Base-by-base conservation (phyloP, 441 rosid species). In the Flueggea neowawraea region DNA sequence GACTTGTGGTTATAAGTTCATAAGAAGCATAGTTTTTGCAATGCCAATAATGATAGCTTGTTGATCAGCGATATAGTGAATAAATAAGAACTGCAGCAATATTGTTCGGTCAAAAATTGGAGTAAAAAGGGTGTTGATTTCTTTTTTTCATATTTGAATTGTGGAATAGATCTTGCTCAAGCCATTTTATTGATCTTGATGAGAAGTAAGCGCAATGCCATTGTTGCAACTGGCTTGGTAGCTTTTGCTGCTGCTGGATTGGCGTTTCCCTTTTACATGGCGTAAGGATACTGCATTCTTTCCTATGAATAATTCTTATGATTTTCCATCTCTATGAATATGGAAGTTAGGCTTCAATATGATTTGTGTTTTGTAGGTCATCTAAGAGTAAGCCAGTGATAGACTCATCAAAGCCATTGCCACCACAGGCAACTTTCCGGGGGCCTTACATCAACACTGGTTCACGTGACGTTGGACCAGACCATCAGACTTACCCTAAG, bases 401-500 rank as follows among this genome's bases (percentile, higher is more conserved):
- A 14, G 97, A 94, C 73, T 50, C 96, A 60, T 80, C 99, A 28
- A 91, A 91, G 74, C 84, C 96, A 0, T 73, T 94, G 60, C 89
- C 96, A 39, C 97, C 96, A 0, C 96, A 94, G 79, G 99, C 96
- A 57, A 89, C 99, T 58, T 94, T 89, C 55, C 75, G 99, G 64
- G 97, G 96, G 70, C 97, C 99, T 62, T 94, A 94, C 81, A 79
- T 94, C 22, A 94, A 94, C 75, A 87, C 97, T 0, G 96, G 97
- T 15, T 91, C 97, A 52, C 91, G 90, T 31, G 97, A 94, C 66
- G 69, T 89, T 63, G 99, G 99, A 60, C 99, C 96, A 44, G 96
- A 94, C 67, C 80, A 75, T 67, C 85, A 62, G 69, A 69, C 81
- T 49, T 84, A 91, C 79, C 52, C 82, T 6, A 89, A 91, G 92